A percentile compares a stretch with the other conserved stretches of the same genome.
phyloP scores from a whole-genome alignment of 768 basidiomycete genomes.

The Boletus pseudopeckii region DNA sequence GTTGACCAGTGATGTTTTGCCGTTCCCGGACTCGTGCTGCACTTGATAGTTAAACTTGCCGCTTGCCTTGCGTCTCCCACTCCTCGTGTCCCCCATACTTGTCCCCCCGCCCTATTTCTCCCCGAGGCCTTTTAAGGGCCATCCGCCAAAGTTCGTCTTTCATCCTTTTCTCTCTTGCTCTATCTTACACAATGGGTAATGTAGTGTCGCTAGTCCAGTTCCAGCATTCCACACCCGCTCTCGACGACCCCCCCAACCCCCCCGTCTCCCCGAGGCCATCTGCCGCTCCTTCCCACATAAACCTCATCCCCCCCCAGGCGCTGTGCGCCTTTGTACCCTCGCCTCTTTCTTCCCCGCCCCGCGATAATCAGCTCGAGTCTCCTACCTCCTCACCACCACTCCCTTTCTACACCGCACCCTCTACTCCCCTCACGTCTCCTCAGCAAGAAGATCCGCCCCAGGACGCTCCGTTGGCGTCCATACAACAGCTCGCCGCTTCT shows the following conservation, averaged over 20 bases:
- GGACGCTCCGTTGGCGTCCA: conserved; percentile 17
- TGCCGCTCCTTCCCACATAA: conserved; percentile 34
- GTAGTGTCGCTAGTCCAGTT: conserved; percentile 33
- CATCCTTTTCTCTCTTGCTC: not conserved
- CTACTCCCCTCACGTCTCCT: conserved; percentile 42
- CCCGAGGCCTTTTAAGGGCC: conserved; percentile 20
- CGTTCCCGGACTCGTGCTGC: conserved; percentile 16
- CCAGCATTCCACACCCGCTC: conserved; percentile 20
- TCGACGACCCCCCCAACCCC: conserved; percentile 11
- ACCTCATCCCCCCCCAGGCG: conserved; percentile 32
- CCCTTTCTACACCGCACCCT: conserved; percentile 48
- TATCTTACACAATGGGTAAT: conserved; percentile 27
- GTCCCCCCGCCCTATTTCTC: conserved; percentile 26
- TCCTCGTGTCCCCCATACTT: conserved; percentile 28
- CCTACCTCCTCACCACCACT: conserved; percentile 39
- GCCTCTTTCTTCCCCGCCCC: conserved; percentile 31
- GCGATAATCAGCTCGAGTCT: conserved; percentile 36
- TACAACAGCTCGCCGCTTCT: conserved; percentile 18
- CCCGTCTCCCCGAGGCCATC: conserved; percentile 13
- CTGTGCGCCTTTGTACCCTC: conserved; percentile 28
- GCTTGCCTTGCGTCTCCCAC: conserved; percentile 20
- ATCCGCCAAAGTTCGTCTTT: conserved; percentile 23
- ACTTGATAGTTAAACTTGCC: conserved; percentile 9
- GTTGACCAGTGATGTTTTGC: conserved; percentile 12
- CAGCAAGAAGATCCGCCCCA: conserved; percentile 36